Evolutionary conservation across 2,329 filamentous ascomycete species (phyloP), one percentile per base, ranked within the genome.

Genomic region (Fusarium tanahbumbuense): DNA sequence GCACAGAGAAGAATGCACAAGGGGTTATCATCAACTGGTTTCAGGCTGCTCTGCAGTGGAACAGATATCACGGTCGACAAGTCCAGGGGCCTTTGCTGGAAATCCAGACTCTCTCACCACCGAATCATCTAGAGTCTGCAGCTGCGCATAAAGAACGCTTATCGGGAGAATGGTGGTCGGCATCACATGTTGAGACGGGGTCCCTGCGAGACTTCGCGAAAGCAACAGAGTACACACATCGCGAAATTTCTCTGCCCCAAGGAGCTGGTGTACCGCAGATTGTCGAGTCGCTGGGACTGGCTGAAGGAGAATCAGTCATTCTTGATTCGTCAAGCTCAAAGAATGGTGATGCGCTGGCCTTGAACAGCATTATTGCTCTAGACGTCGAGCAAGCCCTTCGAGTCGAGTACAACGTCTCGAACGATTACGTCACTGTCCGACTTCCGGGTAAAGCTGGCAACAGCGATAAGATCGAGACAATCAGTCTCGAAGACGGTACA

Each of bases 11-110:
- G 6, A 86, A 87, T 64, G 90, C 92, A 3, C 87, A 85, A 22
- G 81, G 82, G 16, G 83, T 97, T 27, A 83, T 97, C 37, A 79
- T 79, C 53, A 93, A 92, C 74, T 97, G 94, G 93, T 96, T 94
- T 85, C 76, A 78, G 7, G 84, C 88, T 75, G 89, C 90, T 2
- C 80, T 84, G 57, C 77, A 79, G 44, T 94, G 91, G 88, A 92
- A 90, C 50, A 74, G 80, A 32, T 60, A 63, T 16, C 71, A 70
- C 9, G 67, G 63, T 46, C 71, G 71, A 42, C 34, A 41, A 55
- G 63, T 62, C 12, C 53, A 58, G n/a, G 68, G 56, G 8, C 49
- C 66, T 10, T 18, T 70, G 5, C 12, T 75, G 37, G 52, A 68
- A 11, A 75, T 75, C 16, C 65, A 75, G 41, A 75, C 73, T 6